Conservation (phyloP, 192 early-diverging fungal species). For the Allomyces macrogynus region DNA sequence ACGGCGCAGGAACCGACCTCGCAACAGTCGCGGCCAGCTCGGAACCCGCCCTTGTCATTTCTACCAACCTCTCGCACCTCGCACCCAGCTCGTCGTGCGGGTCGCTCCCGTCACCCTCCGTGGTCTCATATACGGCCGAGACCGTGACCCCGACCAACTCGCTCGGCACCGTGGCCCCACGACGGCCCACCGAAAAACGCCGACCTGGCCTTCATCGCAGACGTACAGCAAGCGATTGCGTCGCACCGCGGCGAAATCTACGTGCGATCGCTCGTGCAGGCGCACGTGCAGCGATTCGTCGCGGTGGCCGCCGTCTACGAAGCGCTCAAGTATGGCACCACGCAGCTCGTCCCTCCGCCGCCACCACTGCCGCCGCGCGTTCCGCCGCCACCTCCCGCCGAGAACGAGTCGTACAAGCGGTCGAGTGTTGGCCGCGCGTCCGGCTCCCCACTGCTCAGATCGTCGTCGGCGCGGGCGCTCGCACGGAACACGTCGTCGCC, state of each 20-base stretch:
- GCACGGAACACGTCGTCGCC: no score
- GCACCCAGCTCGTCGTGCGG: not conserved
- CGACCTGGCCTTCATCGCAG: not conserved
- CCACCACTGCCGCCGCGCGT: conserved; percentile 14
- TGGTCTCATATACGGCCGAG: not conserved
- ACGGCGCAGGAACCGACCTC: no score
- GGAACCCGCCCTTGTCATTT: not conserved
- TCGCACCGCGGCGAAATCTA: conserved; percentile 68
- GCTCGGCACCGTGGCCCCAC: no score
- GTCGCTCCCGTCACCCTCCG: not conserved
- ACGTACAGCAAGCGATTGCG: conserved; percentile 58
- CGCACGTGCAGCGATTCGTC: conserved; percentile 66
- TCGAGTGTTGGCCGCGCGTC: no score
- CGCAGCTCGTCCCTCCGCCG: conserved; percentile 30
- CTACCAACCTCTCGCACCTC: conserved; percentile 1
- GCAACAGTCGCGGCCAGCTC: no score
- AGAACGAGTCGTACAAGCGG: no score
- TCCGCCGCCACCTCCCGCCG: conserved; percentile 16
- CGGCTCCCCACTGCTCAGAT: no score
- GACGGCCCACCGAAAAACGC: no score
- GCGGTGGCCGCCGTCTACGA: conserved; percentile 60
- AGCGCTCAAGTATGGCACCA: conserved; percentile 35
- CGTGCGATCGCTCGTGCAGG: conserved; percentile 71
- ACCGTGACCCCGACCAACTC: not conserved
- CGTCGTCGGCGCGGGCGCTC: no score